These are phyloP conservation scores for Pseudomassariella vexata DNA, from an alignment of 2,329 filamentous ascomycete genomes.

Conservation along the genomic window DNA sequence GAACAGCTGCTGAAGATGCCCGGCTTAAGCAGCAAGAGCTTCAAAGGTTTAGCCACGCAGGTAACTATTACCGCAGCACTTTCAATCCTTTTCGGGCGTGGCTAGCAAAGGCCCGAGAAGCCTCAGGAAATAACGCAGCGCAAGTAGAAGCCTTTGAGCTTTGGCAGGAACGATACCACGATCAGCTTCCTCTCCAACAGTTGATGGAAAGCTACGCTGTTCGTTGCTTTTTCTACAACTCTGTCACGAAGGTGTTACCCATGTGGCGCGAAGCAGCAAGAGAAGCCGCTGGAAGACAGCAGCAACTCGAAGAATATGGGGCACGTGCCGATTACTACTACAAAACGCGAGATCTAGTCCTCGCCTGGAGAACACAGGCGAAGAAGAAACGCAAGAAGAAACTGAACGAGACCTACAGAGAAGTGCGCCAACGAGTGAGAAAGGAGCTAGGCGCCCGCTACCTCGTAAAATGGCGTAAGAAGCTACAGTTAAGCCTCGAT, in stretches of 20 bases:
- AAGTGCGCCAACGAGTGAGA: constrained; percentile 26
- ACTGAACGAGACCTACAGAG: constrained; percentile 23
- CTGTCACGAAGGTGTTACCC: constrained; percentile 17
- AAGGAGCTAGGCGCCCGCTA: constrained; percentile 24
- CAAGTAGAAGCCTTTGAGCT: constrained; percentile 6
- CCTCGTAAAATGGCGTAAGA: constrained; percentile 20
- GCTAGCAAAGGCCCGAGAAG: constrained; percentile 9
- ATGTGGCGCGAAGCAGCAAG: constrained; percentile 18
- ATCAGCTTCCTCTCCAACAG: constrained; percentile 12
- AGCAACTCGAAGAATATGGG: constrained; percentile 18
- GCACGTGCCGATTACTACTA: constrained; percentile 24
- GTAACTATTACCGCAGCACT: constrained; percentile 7
- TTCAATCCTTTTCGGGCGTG: constrained; percentile 9
- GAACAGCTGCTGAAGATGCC: constrained; percentile 2
- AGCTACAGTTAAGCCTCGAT: constrained; percentile 18
- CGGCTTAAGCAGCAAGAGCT: constrained; percentile 1
- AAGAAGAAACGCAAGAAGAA: constrained; percentile 23
- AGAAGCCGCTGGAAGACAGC: constrained; percentile 11
- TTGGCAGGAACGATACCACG: constrained; percentile 9
- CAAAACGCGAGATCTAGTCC: constrained; percentile 15
- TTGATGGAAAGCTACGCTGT: constrained; percentile 17
- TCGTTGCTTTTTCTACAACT: constrained; percentile 22
- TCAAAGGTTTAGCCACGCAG: constrained; percentile 5
- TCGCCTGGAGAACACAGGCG: constrained; percentile 17
- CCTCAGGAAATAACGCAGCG: constrained; percentile 5